A percentile compares a stretch with the other conserved stretches of the same genome.
phyloP scores from a whole-genome alignment of 225 moss, liverwort and hornwort genomes.

The Takakia lepidozioides region DNA sequence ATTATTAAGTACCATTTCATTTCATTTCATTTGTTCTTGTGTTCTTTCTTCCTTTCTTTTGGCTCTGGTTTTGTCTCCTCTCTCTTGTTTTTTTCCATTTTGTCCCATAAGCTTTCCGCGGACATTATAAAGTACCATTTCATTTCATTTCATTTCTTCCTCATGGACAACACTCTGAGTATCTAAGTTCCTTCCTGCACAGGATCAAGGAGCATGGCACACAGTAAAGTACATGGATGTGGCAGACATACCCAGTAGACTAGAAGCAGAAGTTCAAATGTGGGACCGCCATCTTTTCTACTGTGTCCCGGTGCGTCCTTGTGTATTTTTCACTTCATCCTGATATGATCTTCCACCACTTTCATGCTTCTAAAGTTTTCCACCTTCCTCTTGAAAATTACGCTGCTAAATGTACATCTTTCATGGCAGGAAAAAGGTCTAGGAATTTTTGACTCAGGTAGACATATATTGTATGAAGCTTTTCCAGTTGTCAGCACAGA shows the following conservation, averaged over 20 bases:
- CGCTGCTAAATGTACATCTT: too few relatives aligned
- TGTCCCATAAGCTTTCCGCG: too few relatives aligned
- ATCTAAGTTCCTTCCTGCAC: conserved; percentile 4
- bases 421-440: too few relatives aligned
- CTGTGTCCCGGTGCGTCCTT: conserved; percentile 72
- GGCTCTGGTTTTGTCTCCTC: too few relatives aligned
- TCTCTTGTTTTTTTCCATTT: too few relatives aligned
- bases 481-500: too few relatives aligned
- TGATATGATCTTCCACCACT: conserved; percentile 5
- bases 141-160: too few relatives aligned
- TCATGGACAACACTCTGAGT: too few relatives aligned
- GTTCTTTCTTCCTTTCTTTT: too few relatives aligned
- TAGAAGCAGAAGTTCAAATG: conserved; percentile 45
- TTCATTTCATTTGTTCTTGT: background rate
- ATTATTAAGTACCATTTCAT: too few relatives aligned
- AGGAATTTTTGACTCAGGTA: background rate
- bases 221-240: conserved; percentile 77
- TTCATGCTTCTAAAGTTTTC: background rate
- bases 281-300: conserved; percentile 85
- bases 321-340: conserved; percentile 2
- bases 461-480: background rate
- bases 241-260: conserved; percentile 36
- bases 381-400: too few relatives aligned
- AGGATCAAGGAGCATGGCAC: conserved; percentile 74
- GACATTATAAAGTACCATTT: too few relatives aligned